Percentiles rank a stretch among this genome's conserved stretches.
phyloP scores from a whole-genome alignment of 2,329 filamentous ascomycete species.

The Curvularia eragrostidis region DNA sequence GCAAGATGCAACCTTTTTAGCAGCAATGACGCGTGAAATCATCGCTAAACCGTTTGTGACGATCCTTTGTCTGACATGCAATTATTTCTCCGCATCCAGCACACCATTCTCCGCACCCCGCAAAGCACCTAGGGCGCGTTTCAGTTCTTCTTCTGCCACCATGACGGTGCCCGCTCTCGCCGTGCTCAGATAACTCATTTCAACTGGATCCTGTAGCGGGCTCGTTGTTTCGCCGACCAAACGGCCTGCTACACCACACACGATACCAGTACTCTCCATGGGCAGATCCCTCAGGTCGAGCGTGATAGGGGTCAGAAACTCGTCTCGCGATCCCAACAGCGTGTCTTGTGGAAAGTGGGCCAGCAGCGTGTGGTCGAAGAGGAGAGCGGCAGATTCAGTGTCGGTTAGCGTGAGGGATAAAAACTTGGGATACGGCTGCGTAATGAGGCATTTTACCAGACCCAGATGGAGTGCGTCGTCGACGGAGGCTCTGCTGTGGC shows the following conservation, averaged over 20 bases:
- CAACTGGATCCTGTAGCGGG: conserved; percentile 58
- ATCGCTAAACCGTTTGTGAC: neutral
- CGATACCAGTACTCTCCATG: conserved; percentile 89
- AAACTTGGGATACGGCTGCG: conserved; percentile 66
- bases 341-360: conserved; percentile 64
- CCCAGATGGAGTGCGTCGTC: conserved; percentile 56
- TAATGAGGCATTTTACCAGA: conserved; percentile 57
- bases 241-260: conserved; percentile 88
- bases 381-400: conserved; percentile 74
- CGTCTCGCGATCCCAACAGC: conserved; percentile 76
- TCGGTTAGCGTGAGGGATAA: conserved; percentile 76
- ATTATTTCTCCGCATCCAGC: conserved; percentile 19
- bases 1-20: neutral
- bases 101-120: conserved; percentile 47
- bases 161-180: conserved; percentile 89
- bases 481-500: conserved; percentile 39
- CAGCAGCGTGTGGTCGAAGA: conserved; percentile 73
- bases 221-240: conserved; percentile 72
- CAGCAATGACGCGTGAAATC: neutral
- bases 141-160: conserved; percentile 74
- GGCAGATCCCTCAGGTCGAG: conserved; percentile 82
- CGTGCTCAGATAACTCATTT: conserved; percentile 91
- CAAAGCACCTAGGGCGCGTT: conserved; percentile 76
- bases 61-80: neutral
- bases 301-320: conserved; percentile 82